phyloP scores from a whole-genome alignment of 1,284 basidiomycete species.

The Cutaneotrichosporon cyanovorans region DNA sequence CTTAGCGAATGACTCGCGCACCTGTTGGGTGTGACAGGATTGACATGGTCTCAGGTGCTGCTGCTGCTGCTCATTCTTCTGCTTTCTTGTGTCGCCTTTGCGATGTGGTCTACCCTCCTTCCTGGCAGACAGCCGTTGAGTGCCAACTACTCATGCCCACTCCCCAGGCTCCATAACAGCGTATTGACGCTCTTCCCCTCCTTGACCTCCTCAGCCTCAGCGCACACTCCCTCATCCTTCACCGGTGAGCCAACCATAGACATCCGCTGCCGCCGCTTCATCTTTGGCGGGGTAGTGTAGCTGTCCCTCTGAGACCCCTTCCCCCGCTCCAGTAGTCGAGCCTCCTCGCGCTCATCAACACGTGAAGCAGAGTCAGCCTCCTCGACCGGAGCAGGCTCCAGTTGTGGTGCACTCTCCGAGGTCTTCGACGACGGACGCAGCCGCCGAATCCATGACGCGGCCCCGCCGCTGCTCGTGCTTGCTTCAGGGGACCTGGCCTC shows the following conservation, averaged over 20 bases:
- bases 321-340: conserved; percentile 24
- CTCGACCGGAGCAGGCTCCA: no score
- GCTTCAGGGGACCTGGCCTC: background rate
- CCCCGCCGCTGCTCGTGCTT: background rate
- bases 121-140: no score
- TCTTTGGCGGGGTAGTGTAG: conserved; percentile 28
- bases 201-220: background rate
- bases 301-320: conserved; percentile 9
- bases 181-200: conserved; percentile 15
- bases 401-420: no score
- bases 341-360: conserved; percentile 28
- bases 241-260: no score
- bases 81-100: no score
- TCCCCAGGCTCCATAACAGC: conserved; percentile 25
- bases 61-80: no score
- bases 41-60: no score
- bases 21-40: no score
- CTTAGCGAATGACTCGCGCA: no score
- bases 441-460: conserved; percentile 1
- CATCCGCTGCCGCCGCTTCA: conserved; percentile 1
- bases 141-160: background rate
- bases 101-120: no score
- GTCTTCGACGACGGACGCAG: background rate
- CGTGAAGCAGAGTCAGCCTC: no score
- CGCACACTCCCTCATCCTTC: background rate